These are phyloP conservation scores for Fusarium concolor DNA, from an alignment of 2,329 filamentous ascomycete species.

Conservation along the genomic window DNA sequence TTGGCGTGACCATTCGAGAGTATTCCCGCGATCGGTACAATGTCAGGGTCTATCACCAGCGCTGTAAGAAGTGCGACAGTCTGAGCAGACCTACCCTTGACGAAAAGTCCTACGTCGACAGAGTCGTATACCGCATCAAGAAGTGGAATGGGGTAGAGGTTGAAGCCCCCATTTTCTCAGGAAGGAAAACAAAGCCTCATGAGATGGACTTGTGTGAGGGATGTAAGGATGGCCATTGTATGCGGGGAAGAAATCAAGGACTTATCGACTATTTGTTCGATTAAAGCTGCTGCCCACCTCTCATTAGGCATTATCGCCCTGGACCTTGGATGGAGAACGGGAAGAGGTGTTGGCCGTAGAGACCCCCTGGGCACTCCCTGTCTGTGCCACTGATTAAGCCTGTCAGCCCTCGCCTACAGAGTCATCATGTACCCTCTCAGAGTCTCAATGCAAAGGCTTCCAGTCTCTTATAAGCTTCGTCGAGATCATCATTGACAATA, in stretches of 20 bases:
- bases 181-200: conserved; percentile 37
- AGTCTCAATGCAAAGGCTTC: not conserved
- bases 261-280: too few species aligned
- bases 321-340: too few species aligned
- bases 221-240: conserved; percentile 51
- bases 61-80: conserved; percentile 48
- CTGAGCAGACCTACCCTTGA: conserved; percentile 47
- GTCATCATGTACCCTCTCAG: too few species aligned
- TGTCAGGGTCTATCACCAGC: conserved; percentile 53
- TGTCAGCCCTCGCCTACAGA: too few species aligned
- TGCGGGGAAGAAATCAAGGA: too few species aligned
- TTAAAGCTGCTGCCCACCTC: too few species aligned
- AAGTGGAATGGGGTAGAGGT: conserved; percentile 50
- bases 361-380: too few species aligned
- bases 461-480: not conserved
- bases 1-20: conserved; percentile 51
- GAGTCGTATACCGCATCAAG: conserved; percentile 53
- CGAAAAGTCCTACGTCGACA: conserved; percentile 48
- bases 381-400: too few species aligned
- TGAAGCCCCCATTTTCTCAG: conserved; percentile 9
- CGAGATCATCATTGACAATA: not conserved
- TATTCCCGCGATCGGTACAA: conserved; percentile 50
- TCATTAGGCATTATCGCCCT: too few species aligned
- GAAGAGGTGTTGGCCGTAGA: too few species aligned
- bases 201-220: conserved; percentile 50